These are phyloP conservation scores for Hyphopichia fennica DNA, from an alignment of 1,139 yeast genomes.

Conservation along the genomic window DNA sequence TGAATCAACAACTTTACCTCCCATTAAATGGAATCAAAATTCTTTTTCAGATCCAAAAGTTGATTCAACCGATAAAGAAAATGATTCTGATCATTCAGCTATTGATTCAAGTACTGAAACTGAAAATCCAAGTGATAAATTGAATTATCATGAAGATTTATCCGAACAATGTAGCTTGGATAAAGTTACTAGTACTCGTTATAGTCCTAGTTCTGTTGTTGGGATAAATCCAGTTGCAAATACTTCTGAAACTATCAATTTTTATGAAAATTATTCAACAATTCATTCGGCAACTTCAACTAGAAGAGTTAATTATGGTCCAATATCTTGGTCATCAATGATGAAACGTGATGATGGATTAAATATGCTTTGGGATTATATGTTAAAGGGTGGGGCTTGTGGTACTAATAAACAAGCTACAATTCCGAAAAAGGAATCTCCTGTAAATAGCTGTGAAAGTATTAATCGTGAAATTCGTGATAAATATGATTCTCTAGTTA, in stretches of 20 bases:
- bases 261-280: conserved; percentile 30
- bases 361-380: conserved; percentile 31
- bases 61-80: too few relatives aligned
- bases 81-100: too few relatives aligned
- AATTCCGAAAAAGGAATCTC: neutral
- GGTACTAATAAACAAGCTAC: neutral
- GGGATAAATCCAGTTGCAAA: conserved; percentile 11
- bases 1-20: neutral
- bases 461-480: neutral
- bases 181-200: neutral
- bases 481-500: neutral
- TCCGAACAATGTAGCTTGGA: neutral
- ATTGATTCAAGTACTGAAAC: neutral
- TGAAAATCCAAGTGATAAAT: neutral
- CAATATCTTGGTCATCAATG: conserved; percentile 35
- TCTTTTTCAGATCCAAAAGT: too few relatives aligned
- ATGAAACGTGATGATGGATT: conserved; percentile 49
- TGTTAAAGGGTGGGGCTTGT: conserved; percentile 13
- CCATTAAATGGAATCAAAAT: neutral
- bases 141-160: conserved; percentile 7
- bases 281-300: conserved; percentile 23
- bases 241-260: conserved; percentile 18
- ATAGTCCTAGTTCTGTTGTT: conserved; percentile 3
- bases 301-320: conserved; percentile 33
- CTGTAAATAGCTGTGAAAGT: neutral